Base-by-base conservation (phyloP, 768 basidiomycete species). In the Obba rivulosa region DNA sequence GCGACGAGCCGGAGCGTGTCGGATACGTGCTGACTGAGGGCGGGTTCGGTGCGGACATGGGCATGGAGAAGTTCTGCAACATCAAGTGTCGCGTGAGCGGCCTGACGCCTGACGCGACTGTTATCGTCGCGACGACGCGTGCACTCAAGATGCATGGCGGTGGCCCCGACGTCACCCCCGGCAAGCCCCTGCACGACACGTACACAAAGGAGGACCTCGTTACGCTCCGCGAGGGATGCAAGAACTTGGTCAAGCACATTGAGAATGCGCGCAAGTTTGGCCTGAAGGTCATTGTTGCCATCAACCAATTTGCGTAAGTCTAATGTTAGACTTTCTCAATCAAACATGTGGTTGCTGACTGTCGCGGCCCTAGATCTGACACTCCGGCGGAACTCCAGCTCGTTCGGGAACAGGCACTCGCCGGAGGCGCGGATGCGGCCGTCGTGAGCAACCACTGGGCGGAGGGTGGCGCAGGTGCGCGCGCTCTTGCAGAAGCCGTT, bases 141-240 rank as follows among this genome's bases (percentile, higher is more conserved):
- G 95, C 95, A 18, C 73, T 99, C 52, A 99, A 98, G 78, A 99
- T 99, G 95, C 95, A 99, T 64, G 95, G 95, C 37, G 95, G 95
- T 51, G 96, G 89, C 50, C 95, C 95, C 4, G 93, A 96, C 21
- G 94, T 98, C 45, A 88, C 89, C 2, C 95, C 95, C 22, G 95
- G 95, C 43, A 97, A 96, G 66, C 80, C 94, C 20, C 78, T 98
- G 36, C 86, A 88, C 55, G 90, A 90, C 41, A 92, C 90, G 37
- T 99, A 99, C 67, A 91, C 89, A 51, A 86, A 87, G 63, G 95
- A 98, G 71, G 83, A 97, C 63, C 77, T 97, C 43, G 85, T 85
- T 50, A 89, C 82, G 10, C 82, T 99, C 46, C 83, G 83, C 66
- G 87, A 89, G 64, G 95, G 95, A 34, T 92, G 88, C 73, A 83